Evolutionary conservation across 768 basidiomycete genomes (phyloP).

Genomic region (Heimioporus sp.): DNA sequence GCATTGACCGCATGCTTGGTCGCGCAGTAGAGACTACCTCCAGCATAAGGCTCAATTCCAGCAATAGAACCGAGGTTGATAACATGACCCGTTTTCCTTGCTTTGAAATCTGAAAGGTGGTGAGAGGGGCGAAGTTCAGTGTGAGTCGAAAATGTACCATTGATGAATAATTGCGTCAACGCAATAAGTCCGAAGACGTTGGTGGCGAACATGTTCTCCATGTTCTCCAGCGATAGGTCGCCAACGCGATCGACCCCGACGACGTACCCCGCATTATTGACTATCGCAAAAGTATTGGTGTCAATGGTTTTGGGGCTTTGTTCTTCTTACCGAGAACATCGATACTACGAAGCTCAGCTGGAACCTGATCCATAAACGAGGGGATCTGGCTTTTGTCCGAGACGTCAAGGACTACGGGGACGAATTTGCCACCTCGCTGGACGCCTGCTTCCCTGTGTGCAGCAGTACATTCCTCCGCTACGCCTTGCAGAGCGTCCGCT

Average conservation of each 20-base stretch:
- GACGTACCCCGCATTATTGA: constrained; percentile 89
- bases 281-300: constrained; percentile 23
- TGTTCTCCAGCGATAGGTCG: constrained; percentile 68
- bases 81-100: constrained; percentile 75
- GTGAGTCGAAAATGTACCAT: constrained; percentile 34
- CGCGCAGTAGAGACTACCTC: constrained; percentile 91
- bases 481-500: constrained; percentile 65
- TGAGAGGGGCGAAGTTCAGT: constrained; percentile 6
- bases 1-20: constrained; percentile 86
- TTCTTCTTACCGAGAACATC: constrained; percentile 74
- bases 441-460: constrained; percentile 75
- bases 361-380: constrained; percentile 67
- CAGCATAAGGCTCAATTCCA: constrained; percentile 82
- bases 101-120: constrained; percentile 63
- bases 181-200: constrained; percentile 85
- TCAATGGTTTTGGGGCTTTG: not conserved
- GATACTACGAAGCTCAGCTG: constrained; percentile 63
- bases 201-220: constrained; percentile 81
- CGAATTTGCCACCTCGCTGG: constrained; percentile 76
- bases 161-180: constrained; percentile 72
- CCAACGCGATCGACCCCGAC: constrained; percentile 87
- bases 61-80: constrained; percentile 97
- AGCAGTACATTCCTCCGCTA: constrained; percentile 60
- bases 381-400: constrained; percentile 73
- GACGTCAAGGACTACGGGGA: constrained; percentile 72